These are phyloP conservation scores for Phytophthora palmivora DNA, from an alignment of 352 stramenopile species.

Conservation along the genomic window DNA sequence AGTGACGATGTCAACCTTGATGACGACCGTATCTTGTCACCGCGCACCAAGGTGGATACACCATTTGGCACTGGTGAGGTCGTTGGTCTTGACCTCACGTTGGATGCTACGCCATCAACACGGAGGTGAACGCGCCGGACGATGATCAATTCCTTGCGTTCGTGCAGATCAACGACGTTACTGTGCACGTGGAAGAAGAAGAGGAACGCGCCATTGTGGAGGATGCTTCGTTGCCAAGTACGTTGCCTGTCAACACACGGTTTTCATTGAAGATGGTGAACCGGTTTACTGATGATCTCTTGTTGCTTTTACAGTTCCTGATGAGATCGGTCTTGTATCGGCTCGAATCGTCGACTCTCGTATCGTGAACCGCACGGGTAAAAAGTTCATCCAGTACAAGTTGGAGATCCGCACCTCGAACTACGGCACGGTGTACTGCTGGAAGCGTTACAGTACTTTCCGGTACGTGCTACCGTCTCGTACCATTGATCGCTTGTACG, in stretches of 20 bases:
- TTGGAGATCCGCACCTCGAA: constrained; percentile 88
- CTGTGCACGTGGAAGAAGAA: constrained; percentile 70
- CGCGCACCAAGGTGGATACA: constrained; percentile 85
- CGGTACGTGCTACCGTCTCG: constrained; percentile 44
- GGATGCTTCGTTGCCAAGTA: constrained; percentile 80
- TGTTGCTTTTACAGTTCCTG: constrained; percentile 58
- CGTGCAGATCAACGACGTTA: constrained; percentile 82
- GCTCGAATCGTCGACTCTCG: constrained; percentile 86
- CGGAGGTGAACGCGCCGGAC: constrained; percentile 75
- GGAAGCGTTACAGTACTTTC: constrained; percentile 91
- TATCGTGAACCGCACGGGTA: constrained; percentile 83
- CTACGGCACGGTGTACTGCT: constrained; percentile 90
- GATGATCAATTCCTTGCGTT: constrained; percentile 86
- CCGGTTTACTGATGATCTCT: constrained; percentile 20
- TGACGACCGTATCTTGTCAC: constrained; percentile 87
- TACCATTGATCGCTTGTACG: not conserved
- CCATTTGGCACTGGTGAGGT: constrained; percentile 86
- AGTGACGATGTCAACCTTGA: constrained; percentile 79
- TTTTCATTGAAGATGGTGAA: constrained; percentile 22
- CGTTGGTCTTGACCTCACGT: constrained; percentile 85
- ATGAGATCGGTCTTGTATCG: constrained; percentile 83
- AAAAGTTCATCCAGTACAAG: constrained; percentile 93
- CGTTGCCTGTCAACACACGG: constrained; percentile 30
- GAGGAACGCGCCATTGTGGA: constrained; percentile 85
- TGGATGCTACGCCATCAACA: constrained; percentile 91